Percentiles rank a stretch among this genome's conserved stretches.
These are phyloP conservation scores for Elsinoe perseae DNA, from an alignment of 2,329 filamentous ascomycete species.

Conservation along the genomic window DNA sequence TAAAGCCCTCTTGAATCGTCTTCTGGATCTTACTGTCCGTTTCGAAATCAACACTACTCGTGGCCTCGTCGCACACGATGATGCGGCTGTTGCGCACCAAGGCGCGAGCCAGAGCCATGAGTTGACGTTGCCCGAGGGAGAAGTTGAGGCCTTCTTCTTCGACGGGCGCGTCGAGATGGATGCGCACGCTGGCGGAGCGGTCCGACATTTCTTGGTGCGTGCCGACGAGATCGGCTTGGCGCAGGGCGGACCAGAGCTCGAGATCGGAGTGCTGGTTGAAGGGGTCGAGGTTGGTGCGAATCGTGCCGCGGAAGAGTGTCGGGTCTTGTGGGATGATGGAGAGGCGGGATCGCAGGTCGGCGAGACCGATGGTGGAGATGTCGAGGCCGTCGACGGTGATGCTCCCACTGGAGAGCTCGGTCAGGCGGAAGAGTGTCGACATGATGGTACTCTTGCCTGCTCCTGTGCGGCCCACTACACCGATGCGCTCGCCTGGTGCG, in stretches of 20 bases:
- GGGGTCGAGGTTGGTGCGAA: constrained; percentile 71
- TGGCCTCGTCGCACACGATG: constrained; percentile 96
- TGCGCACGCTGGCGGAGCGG: constrained; percentile 43
- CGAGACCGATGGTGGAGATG: constrained; percentile 65
- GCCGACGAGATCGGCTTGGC: constrained; percentile 65
- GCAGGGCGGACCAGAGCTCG: constrained; percentile 68
- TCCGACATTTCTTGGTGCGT: constrained; percentile 41
- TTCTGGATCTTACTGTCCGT: constrained; percentile 92
- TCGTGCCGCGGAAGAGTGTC: constrained; percentile 72
- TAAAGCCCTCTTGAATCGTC: constrained; percentile 78
- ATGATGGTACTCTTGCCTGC: constrained; percentile 80
- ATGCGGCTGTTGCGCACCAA: constrained; percentile 82
- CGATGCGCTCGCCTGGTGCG: constrained; percentile 67
- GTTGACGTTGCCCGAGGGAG: constrained; percentile 85
- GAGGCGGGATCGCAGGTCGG: constrained; percentile 66
- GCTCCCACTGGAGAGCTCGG: constrained; percentile 40
- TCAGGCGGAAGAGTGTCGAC: constrained; percentile 69
- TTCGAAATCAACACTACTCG: constrained; percentile 87
- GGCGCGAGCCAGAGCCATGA: constrained; percentile 88
- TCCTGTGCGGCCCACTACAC: constrained; percentile 72
- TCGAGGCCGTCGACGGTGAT: constrained; percentile 45
- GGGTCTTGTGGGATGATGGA: constrained; percentile 76
- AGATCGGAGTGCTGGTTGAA: constrained; percentile 72
- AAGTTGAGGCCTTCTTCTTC: constrained; percentile 96
- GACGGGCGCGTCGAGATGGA: constrained; percentile 75